phyloP scores from a whole-genome alignment of 768 basidiomycete species.

The Trametes sanguinea region DNA sequence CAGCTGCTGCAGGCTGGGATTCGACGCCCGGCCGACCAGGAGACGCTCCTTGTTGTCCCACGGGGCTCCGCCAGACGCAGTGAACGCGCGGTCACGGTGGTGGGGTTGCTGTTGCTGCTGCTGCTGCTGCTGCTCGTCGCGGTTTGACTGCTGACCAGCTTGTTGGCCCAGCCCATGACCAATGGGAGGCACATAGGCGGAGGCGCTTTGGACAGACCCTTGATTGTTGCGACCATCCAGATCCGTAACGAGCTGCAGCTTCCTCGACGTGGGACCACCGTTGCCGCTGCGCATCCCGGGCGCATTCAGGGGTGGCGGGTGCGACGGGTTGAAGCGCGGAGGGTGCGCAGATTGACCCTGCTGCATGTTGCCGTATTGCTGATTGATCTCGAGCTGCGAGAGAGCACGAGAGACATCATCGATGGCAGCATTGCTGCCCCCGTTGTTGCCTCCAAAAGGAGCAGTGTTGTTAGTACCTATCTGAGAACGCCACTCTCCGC shows the following conservation, averaged over 20 bases:
- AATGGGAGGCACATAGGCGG: conserved; percentile 47
- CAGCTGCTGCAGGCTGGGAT: conserved; percentile 66
- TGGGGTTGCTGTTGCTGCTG: conserved; percentile 36
- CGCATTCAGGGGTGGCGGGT: conserved; percentile 49
- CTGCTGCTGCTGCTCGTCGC: conserved; percentile 38
- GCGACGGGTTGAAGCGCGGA: conserved; percentile 64
- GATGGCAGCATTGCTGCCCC: conserved; percentile 42
- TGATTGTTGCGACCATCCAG: conserved; percentile 67
- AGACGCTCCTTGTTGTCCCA: conserved; percentile 74
- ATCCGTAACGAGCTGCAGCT: conserved; percentile 62
- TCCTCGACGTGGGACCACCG: conserved; percentile 40
- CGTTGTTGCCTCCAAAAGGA: conserved; percentile 16
- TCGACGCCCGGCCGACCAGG: conserved; percentile 59
- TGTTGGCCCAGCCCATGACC: conserved; percentile 38
- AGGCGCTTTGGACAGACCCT: conserved; percentile 50
- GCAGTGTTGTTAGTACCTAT: conserved; percentile 32
- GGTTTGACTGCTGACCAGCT: conserved; percentile 22
- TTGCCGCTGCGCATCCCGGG: conserved; percentile 45
- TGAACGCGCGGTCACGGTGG: conserved; percentile 38
- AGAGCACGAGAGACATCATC: conserved; percentile 81
- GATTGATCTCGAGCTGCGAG: conserved; percentile 62
- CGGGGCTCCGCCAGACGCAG: conserved; percentile 39
- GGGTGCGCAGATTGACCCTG: conserved; percentile 60
- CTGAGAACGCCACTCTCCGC: conserved; percentile 60
- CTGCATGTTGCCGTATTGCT: conserved; percentile 35